Evolutionary conservation across 2,329 filamentous ascomycete species (phyloP).

Genomic region (Talaromyces sp.): DNA sequence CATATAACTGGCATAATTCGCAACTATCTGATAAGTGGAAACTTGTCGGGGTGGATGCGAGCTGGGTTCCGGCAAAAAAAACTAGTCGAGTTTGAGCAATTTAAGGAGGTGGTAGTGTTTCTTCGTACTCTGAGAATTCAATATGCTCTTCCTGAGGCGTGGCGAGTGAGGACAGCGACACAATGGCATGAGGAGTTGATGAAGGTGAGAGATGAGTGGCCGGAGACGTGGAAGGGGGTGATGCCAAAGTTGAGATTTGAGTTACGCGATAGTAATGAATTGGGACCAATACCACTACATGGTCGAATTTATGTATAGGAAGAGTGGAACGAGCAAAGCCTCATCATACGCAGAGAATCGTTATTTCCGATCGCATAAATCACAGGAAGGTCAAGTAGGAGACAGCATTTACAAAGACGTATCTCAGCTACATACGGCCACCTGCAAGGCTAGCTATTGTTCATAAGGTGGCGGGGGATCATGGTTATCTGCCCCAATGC

Average conservation of each 20-base stretch:
- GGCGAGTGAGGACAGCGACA: not conserved
- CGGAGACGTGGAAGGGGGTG: not conserved
- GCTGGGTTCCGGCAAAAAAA: not conserved
- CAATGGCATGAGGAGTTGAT: not conserved
- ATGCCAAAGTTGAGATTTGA: not conserved
- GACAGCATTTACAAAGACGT: not conserved
- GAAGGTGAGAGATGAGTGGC: not conserved
- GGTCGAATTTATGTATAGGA: not conserved
- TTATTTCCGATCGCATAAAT: not conserved
- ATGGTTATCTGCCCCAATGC: not conserved
- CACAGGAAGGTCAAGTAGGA: not conserved
- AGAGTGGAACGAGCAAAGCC: not conserved
- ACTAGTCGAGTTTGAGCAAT: not conserved
- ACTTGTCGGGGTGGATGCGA: not conserved
- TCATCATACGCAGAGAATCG: not conserved
- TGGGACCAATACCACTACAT: not conserved
- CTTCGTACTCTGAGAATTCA: not conserved
- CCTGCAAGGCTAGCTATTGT: not conserved
- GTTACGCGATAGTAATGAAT: not conserved
- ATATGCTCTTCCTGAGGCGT: not conserved
- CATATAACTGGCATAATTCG: not conserved
- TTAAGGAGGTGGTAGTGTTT: not conserved
- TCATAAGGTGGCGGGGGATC: slow-evolving; percentile 18
- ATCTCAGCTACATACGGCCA: not conserved
- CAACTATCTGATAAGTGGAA: not conserved